A percentile compares a stretch with the other conserved stretches of the same genome.
These are phyloP conservation scores for Acacia acuminata DNA, from an alignment of 306 rosid species.

Conservation along the genomic window DNA sequence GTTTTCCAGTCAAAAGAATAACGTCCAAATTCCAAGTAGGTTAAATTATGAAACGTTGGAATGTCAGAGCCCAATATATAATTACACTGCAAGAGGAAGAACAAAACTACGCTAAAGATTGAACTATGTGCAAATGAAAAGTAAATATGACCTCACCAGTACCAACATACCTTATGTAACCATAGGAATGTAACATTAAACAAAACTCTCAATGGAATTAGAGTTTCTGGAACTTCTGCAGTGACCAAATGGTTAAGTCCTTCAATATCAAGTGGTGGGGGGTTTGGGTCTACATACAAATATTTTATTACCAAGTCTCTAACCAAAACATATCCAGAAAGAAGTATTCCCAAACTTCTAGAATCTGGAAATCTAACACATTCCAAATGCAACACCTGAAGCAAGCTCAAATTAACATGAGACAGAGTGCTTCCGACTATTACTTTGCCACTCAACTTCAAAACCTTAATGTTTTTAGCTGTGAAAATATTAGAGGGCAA, in stretches of 20 bases:
- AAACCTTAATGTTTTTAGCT: neutral
- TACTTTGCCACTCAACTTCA: neutral
- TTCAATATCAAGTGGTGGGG: neutral
- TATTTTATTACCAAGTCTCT: neutral
- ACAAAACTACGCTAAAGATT: neutral
- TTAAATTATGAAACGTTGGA: neutral
- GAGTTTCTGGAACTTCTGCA: neutral
- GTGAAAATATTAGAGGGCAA: neutral
- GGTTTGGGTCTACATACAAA: accelerated
- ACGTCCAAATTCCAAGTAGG: neutral
- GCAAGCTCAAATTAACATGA: no score
- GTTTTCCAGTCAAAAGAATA: neutral
- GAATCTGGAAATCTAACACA: no score
- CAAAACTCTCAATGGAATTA: neutral
- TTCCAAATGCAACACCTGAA: no score
- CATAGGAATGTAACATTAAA: neutral
- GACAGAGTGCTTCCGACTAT: no score
- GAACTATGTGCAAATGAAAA: neutral
- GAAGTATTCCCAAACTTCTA: no score
- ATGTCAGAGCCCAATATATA: no score
- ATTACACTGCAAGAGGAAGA: neutral
- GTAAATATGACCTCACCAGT: neutral
- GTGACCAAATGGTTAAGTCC: neutral
- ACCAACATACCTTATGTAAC: no score
- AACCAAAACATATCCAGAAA: neutral